Base-by-base conservation (phyloP, 495 filamentous ascomycete species). In the Penicillium angulare region DNA sequence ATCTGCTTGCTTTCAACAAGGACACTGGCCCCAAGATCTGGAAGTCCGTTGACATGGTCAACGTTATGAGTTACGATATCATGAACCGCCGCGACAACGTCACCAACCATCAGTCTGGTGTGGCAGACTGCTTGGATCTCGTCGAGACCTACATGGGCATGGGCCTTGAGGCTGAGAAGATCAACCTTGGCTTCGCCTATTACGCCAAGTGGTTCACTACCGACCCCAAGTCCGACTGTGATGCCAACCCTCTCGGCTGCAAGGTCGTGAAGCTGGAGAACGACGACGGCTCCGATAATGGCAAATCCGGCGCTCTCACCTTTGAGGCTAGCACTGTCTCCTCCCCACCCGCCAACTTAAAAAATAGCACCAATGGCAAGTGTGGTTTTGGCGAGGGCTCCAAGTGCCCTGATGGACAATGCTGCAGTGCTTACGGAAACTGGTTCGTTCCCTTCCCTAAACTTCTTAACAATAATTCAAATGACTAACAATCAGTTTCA, bases 51-150 rank as follows among this genome's bases (percentile, higher is more conserved):
- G 86, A 90, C 63, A 86, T 87, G 66, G 70, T 89, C 60, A 91
- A 89, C 60, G 77, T 90, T 43, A 91, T 91, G 87, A 81, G 79
- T 17, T 91, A 91, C 67, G 87, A 91, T 54, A 61, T 91, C 43
- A 86, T 87, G 79, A 90, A 89, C 68, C 80, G 87, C 17, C 82
- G 87, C 15, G 82, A 90, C 58, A 81, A 73, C 51, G 65, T 80
- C 8, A 89, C 86, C 4, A 79, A 76, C 48, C 86, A 89, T 57
- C 84, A 87, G 58, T 86, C 79, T 17, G 79, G 82, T 32, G 66
- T 89, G 23, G 53, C 67, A 43, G 69, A 70, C 12, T 84, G 80
- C 24, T 63, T 82, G 10, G 74, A 77, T 10, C 67, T 79, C 12
- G 56, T 89, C 15, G 67, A 83, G 41, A 73, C 79, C 40, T 91